These are phyloP conservation scores for Xerocomus brunneocitrinus DNA, from an alignment of 768 basidiomycete species.

Conservation along the genomic window DNA sequence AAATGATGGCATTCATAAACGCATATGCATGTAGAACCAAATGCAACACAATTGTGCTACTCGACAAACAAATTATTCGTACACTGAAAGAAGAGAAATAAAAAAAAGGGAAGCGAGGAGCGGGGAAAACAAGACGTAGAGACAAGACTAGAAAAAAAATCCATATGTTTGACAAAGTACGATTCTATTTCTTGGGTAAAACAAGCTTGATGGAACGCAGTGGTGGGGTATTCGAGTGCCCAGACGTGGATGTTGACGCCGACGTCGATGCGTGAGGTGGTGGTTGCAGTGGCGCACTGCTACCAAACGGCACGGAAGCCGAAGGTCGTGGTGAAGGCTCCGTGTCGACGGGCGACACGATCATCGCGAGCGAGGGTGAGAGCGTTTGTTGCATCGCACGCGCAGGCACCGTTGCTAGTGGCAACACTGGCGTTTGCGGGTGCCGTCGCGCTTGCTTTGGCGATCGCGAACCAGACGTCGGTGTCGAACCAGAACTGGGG, in stretches of 20 bases:
- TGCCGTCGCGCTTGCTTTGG: constrained; percentile 33
- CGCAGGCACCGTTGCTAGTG: constrained; percentile 20
- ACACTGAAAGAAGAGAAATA: constrained; percentile 1
- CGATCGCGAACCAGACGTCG: constrained; percentile 23
- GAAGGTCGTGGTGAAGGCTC: constrained; percentile 31
- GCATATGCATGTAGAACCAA: background rate
- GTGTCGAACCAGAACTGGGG: constrained; percentile 9
- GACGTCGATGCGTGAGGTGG: background rate
- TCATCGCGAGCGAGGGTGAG: constrained; percentile 33
- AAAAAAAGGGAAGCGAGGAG: background rate
- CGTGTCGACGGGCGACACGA: constrained; percentile 31
- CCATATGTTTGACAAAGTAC: background rate
- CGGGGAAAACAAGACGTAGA: background rate
- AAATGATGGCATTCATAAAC: background rate
- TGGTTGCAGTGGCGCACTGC: constrained; percentile 8
- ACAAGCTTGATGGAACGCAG: constrained; percentile 29
- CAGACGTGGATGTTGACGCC: background rate
- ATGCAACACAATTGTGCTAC: background rate
- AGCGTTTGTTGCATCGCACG: constrained; percentile 33
- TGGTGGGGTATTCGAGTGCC: constrained; percentile 28
- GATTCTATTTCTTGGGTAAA: constrained; percentile 27
- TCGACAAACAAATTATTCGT: constrained; percentile 8
- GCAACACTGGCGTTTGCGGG: constrained; percentile 31
- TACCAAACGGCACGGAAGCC: constrained; percentile 22
- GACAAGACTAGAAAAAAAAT: background rate